Base-by-base conservation (phyloP, 345 rosid species). In the Eutrema heterophyllum region DNA sequence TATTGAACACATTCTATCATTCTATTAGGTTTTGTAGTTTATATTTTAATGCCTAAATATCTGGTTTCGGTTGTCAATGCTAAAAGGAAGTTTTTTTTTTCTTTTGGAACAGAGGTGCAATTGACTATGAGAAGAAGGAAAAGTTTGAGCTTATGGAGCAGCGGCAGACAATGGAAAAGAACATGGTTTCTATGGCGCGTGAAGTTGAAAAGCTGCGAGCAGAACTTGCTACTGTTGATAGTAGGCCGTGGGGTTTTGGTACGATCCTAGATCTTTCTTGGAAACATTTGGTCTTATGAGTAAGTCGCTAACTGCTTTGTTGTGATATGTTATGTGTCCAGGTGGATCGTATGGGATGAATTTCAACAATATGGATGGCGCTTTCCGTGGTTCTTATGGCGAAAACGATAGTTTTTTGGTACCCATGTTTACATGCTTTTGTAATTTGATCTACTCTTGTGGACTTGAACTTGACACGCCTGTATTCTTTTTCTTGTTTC, bases 191-290 rank as follows among this genome's bases (percentile, higher is more conserved):
- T 52, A 88, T 95, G 99, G 99, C 99, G 6, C 96, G 99, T 10
- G 99, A 95, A 80, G 97, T 95, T 71, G 99, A 95, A 78, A 92
- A 87, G 82, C 83, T 92, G 58, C 87, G 94, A 15, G 98, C 97
- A 56, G 98, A 92, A 74, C 88, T 87, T 55, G 72, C 89, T 38
- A 81, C 76, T 71, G 72, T 79, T 72, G 91, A 86, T 81, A 73
- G 84, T 72, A 88, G 96, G 75, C 74, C 88, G 26, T 87, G 91
- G 96, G 84, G 75, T 70, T 80, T 85, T 77, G 92, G 97, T 95
- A 86, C 61, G 80, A 55, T 40, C 71, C 39, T 48, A 64, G 57
- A 24, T 55, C 51, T 66, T 50, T 81, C 40, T 14, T 61, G 18
- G 44, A 62, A 46, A 18, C 50, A 27, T 52, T 40, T 71, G 9